These are phyloP conservation scores for Lentinula sp. DNA, from an alignment of 768 basidiomycete species.

Conservation along the genomic window DNA sequence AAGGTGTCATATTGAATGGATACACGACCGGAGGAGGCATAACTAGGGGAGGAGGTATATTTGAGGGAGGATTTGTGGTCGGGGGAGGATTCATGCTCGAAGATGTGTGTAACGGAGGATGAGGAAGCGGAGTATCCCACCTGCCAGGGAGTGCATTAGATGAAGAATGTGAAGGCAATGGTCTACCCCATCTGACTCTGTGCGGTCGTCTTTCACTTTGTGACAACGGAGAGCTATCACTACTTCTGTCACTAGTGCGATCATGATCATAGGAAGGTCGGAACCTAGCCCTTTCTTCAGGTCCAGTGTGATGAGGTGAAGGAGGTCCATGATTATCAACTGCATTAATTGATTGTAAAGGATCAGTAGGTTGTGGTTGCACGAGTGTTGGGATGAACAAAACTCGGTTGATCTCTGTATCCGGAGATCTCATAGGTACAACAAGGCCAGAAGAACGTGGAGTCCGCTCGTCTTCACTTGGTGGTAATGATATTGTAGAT, in stretches of 20 bases:
- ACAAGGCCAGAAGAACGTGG: not conserved
- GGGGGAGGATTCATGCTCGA: not conserved
- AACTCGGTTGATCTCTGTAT: not conserved
- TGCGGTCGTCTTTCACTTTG: not conserved
- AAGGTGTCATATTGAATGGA: not conserved
- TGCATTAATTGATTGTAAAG: not conserved
- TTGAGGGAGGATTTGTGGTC: not conserved
- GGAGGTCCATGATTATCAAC: not conserved
- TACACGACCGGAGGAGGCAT: not conserved
- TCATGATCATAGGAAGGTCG: not conserved
- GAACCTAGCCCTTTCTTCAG: not conserved
- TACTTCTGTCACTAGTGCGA: not conserved
- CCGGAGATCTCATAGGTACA: not conserved
- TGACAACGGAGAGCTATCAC: not conserved
- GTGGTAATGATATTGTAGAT: not conserved
- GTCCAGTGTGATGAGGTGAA: not conserved
- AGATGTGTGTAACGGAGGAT: not conserved
- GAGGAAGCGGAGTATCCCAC: not conserved
- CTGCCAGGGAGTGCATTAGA: not conserved
- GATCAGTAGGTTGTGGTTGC: not conserved
- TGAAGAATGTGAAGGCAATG: no score
- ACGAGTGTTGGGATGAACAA: not conserved
- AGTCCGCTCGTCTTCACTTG: not conserved
- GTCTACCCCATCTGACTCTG: not conserved
- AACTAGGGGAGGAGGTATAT: not conserved